Conservation (phyloP, 257 asterid species). For the Linaria vulgaris region DNA sequence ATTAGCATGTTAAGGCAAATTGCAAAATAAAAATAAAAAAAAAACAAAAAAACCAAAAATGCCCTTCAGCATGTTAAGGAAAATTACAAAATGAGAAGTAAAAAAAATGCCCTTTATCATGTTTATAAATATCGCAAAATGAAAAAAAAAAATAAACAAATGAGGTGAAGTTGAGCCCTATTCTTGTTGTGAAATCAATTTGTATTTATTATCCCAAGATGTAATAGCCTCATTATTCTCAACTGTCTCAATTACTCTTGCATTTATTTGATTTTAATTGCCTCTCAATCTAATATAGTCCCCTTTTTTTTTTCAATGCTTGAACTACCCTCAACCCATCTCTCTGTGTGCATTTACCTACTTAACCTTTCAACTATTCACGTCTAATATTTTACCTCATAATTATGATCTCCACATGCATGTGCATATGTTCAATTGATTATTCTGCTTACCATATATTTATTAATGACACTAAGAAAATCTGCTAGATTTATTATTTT, state of each 20-base stretch:
- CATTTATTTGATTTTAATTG: slow-evolving; percentile 78
- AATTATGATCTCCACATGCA: slow-evolving; percentile 44
- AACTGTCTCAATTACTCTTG: slow-evolving; percentile 85
- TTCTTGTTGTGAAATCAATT: slow-evolving; percentile 48
- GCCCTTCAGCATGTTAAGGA: too few relatives aligned
- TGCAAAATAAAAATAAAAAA: too few relatives aligned
- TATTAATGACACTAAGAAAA: slow-evolving; percentile 21
- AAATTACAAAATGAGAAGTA: too few relatives aligned
- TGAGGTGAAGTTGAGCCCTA: too few relatives aligned
- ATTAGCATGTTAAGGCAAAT: too few relatives aligned
- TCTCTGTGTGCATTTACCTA: slow-evolving; percentile 31
- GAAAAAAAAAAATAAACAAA: too few relatives aligned
- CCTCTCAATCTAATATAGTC: slow-evolving; percentile 56
- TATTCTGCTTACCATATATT: slow-evolving; percentile 33
- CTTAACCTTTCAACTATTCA: slow-evolving; percentile 29
- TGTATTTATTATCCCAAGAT: slow-evolving; percentile 66
- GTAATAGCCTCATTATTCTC: slow-evolving; percentile 73
- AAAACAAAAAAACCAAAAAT: too few relatives aligned
- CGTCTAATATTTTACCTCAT: slow-evolving; percentile 37
- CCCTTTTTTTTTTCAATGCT: slow-evolving; percentile 41
- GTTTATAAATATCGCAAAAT: too few relatives aligned
- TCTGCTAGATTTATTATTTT: slow-evolving; percentile 18
- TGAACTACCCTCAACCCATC: slow-evolving; percentile 40
- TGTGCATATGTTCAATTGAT: slow-evolving; percentile 34
- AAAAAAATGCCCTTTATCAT: too few relatives aligned